Base-by-base conservation (phyloP, 257 asterid genomes). In the Solanum tarijense region DNA sequence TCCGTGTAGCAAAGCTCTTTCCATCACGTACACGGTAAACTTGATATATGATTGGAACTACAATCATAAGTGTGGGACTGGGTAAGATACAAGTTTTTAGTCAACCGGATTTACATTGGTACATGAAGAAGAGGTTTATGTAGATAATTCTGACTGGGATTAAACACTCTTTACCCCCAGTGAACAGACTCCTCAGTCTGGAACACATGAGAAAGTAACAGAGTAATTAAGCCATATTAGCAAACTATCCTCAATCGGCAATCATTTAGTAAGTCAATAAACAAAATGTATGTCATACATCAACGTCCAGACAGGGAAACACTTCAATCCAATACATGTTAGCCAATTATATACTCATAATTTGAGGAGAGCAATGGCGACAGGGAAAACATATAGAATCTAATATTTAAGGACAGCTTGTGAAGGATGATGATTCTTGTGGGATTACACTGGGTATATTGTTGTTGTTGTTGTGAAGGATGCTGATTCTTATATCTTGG, bases 11-110 rank as follows among this genome's bases (percentile, higher is more conserved):
- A 90, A 97, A 97, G 92, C 98, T 97, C 89, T 92, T 95, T n/a
- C 99, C 99, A 89, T 96, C 98, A 89, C 98, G 98, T 35, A 95
- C 95, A 79, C 98, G 98, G 85, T 94, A 93, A 86, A 95, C 99
- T 89, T 97, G 95, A 91, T 97, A 97, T 86, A 95, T 94, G 84
- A 96, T 97, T 86, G 99, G 99, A 85, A 94, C 99, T 97, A 94
- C 89, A 90, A 90, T 81, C 88, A 91, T 83, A 79, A 86, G 73
- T 74, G 35, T 48, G 68, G 41, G 31, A 31, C 12, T 9, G 43
- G 60, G 86, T 82, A 48, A 82, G 86, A 82, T 31, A 55, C 12
- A 75, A 83, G 65, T 55, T 87, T 66, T 75, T 87, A n/a, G 48
- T 35, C 52, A 87, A 87, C 76, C 23, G 11, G 43, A n/a, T 75